These are phyloP conservation scores for Ambrosia artemisiifolia DNA, from an alignment of 129 eudicot species.

Conservation along the genomic window DNA sequence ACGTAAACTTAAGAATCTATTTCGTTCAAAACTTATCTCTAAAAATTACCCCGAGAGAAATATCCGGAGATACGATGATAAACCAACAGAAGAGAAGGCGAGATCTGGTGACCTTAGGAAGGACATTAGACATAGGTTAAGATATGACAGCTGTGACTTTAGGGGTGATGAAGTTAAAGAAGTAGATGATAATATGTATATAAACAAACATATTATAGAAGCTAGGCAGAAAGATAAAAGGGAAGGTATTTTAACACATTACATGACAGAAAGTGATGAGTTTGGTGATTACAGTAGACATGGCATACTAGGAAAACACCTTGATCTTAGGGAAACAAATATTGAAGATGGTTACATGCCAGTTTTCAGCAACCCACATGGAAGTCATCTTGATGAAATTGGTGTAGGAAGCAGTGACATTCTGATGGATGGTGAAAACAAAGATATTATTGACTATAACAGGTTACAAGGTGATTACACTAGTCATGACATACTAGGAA, in stretches of 20 bases:
- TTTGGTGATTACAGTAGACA: background rate
- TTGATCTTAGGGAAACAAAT: background rate
- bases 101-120: constrained; percentile 29
- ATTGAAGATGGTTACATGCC: constrained; percentile 15
- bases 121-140: constrained; percentile 21
- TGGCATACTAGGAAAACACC: background rate
- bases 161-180: constrained; percentile 13
- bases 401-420: constrained; percentile 9
- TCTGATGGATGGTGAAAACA: constrained; percentile 16
- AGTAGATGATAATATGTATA: constrained; percentile 22
- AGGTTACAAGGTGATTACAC: background rate
- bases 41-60: constrained; percentile 19
- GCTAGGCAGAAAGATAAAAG: constrained; percentile 17
- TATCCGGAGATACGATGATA: constrained; percentile 18
- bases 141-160: constrained; percentile 5
- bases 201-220: constrained; percentile 7
- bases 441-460: constrained; percentile 15
- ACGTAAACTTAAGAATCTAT: constrained; percentile 36
- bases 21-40: constrained; percentile 30
- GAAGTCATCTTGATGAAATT: constrained; percentile 16
- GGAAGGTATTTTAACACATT: background rate
- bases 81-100: constrained; percentile 6
- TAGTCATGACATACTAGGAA: background rate
- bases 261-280: background rate
- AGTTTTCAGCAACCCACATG: constrained; percentile 13